Evolutionary conservation across 345 rosid genomes (phyloP).

Genomic region (Theobroma cacao): DNA sequence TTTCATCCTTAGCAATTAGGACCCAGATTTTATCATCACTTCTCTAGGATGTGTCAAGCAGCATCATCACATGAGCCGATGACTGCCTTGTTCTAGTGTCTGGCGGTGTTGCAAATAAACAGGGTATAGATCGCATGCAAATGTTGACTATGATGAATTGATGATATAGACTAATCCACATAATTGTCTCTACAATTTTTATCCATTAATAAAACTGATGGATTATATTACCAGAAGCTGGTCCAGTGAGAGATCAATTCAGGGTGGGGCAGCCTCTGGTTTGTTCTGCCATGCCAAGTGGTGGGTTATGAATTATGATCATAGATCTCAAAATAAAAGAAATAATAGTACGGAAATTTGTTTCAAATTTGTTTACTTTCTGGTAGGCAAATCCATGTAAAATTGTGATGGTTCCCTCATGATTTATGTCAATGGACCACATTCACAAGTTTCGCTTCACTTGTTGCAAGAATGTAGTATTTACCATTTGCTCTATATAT

Average conservation of each 20-base stretch:
- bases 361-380: not conserved
- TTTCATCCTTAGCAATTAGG: not conserved
- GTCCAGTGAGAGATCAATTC: not conserved
- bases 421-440: not conserved
- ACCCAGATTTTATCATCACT: not conserved
- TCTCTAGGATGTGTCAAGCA: not conserved
- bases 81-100: not conserved
- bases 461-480: not conserved
- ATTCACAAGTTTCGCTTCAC: not conserved
- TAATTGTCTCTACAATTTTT: not conserved
- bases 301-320: not conserved
- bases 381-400: not conserved
- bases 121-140: not conserved
- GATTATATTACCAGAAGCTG: not conserved
- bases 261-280: not conserved
- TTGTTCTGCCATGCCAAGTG: not conserved
- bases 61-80: not conserved
- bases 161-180: not conserved
- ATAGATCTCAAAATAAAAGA: not conserved
- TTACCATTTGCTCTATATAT: not conserved
- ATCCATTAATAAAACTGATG: not conserved
- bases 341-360: not conserved
- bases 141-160: not conserved
- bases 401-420: not conserved
- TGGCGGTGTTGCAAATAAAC: not conserved